Conservation (phyloP, 2,329 filamentous ascomycete genomes). For the Tolypocladium paradoxum region DNA sequence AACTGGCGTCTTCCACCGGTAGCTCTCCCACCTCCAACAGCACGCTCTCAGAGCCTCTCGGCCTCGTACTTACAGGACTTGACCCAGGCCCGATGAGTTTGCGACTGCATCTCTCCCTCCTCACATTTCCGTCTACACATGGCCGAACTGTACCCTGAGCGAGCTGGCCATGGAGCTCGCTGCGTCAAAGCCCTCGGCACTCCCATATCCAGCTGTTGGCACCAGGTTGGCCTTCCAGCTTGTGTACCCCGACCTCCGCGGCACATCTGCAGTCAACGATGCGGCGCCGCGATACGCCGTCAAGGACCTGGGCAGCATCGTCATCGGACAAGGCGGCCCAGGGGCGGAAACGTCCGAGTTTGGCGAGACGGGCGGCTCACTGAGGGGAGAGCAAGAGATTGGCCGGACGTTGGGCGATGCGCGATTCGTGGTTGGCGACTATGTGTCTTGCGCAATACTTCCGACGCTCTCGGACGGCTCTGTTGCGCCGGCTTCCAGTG, state of each 20-base stretch:
- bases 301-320: slow-evolving; percentile 73
- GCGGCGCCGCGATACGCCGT: slow-evolving; percentile 51
- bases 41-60: neutral
- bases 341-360: slow-evolving; percentile 30
- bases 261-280: slow-evolving; percentile 14
- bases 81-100: slow-evolving; percentile 60
- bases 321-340: slow-evolving; percentile 53
- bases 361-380: slow-evolving; percentile 20
- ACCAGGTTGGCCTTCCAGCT: slow-evolving; percentile 82
- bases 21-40: slow-evolving; percentile 6
- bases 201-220: slow-evolving; percentile 66
- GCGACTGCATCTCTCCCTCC: slow-evolving; percentile 46
- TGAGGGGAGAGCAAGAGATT: slow-evolving; percentile 41
- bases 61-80: neutral
- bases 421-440: slow-evolving; percentile 82
- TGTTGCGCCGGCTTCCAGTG: slow-evolving; percentile 50
- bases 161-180: slow-evolving; percentile 73
- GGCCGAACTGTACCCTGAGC: slow-evolving; percentile 67
- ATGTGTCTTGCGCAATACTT: slow-evolving; percentile 71
- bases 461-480: slow-evolving; percentile 65
- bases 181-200: slow-evolving; percentile 50
- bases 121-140: slow-evolving; percentile 75
- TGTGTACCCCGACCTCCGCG: slow-evolving; percentile 64
- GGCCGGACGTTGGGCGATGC: slow-evolving; percentile 66
- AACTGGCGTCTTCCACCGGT: slow-evolving; percentile 60